A percentile compares a stretch with the other conserved stretches of the same genome.
Evolutionary conservation across 2,329 filamentous ascomycete species (phyloP).

Genomic region (Colletotrichum sp.): DNA sequence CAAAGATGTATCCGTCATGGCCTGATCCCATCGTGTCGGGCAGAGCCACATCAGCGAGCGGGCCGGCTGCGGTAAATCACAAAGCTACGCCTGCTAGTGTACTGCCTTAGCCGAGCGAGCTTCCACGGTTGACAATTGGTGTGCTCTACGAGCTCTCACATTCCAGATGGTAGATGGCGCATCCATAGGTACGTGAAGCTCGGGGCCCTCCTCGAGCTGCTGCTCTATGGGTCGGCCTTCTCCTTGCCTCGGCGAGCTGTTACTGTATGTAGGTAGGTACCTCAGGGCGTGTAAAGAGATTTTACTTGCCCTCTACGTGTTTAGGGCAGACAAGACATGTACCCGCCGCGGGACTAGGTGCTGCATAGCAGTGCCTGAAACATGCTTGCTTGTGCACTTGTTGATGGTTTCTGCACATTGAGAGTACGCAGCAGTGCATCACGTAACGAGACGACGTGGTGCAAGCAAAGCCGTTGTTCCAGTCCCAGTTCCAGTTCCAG

Average conservation of each 20-base stretch:
- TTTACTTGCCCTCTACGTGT: background rate
- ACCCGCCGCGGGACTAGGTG: background rate
- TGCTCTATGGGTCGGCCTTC: background rate
- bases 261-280: background rate
- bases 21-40: conserved; percentile 2
- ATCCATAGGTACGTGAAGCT: background rate
- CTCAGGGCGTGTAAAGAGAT: background rate
- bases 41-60: background rate
- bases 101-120: background rate
- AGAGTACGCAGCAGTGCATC: background rate
- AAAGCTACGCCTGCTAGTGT: background rate
- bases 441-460: background rate
- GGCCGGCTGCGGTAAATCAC: background rate
- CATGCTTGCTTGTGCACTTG: background rate
- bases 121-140: background rate
- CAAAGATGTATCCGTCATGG: background rate
- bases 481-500: background rate
- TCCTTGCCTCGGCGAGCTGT: background rate
- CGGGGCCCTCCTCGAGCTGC: background rate
- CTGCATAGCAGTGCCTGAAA: background rate
- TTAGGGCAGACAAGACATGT: background rate
- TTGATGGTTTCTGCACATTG: background rate
- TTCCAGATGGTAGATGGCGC: background rate
- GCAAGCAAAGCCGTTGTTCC: background rate
- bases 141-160: background rate